Evolutionary conservation across 2,329 filamentous ascomycete genomes (phyloP).

Genomic region (Hymenoscyphus repandus): DNA sequence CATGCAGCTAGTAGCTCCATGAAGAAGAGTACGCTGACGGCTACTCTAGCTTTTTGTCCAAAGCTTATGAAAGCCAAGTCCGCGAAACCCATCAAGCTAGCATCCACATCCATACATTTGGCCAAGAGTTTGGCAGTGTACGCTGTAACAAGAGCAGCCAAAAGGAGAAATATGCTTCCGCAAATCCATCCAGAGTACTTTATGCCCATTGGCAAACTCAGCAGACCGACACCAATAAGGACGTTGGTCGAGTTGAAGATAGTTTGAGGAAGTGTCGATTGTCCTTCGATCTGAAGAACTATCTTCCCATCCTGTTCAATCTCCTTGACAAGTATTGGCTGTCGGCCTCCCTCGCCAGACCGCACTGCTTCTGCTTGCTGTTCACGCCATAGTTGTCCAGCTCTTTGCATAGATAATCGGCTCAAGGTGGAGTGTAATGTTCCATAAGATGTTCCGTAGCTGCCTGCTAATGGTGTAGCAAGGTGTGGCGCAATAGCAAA

Average conservation of each 20-base stretch:
- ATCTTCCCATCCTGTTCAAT: conserved; percentile 84
- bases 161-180: conserved; percentile 68
- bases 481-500: conserved; percentile 57
- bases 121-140: conserved; percentile 84
- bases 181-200: conserved; percentile 85
- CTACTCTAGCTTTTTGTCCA: conserved; percentile 72
- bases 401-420: conserved; percentile 44
- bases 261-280: conserved; percentile 93
- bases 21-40: conserved; percentile 81
- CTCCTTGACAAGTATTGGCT: conserved; percentile 81
- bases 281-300: conserved; percentile 78
- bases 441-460: conserved; percentile 60
- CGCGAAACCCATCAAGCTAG: conserved; percentile 84
- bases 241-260: conserved; percentile 86
- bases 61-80: conserved; percentile 91
- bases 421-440: conserved; percentile 37
- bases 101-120: conserved; percentile 83
- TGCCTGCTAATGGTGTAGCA: conserved; percentile 64
- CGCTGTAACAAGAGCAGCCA: conserved; percentile 69
- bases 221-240: conserved; percentile 80
- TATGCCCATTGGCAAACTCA: conserved; percentile 83
- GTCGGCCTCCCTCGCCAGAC: conserved; percentile 52
- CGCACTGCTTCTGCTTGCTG: conserved; percentile 40
- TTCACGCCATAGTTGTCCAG: conserved; percentile 46
- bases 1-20: conserved; percentile 83